A percentile compares a stretch with the other conserved stretches of the same genome.
phyloP scores from a whole-genome alignment of 176 grass and related monocot genomes.

The Triticum turgidum region DNA sequence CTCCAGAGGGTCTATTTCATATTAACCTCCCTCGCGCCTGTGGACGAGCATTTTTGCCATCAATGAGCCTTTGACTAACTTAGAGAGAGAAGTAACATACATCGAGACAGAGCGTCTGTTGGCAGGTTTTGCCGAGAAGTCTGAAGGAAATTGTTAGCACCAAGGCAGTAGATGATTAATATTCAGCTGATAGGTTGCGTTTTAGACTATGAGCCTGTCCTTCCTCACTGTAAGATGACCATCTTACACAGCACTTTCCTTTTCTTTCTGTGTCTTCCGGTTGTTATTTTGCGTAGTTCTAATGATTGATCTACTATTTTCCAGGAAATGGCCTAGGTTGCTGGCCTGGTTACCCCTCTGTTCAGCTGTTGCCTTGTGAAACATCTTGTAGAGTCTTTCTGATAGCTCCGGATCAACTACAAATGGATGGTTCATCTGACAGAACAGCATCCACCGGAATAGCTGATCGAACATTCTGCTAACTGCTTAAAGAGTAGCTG shows the following conservation, averaged over 20 bases:
- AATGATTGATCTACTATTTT: slow-evolving; percentile 36
- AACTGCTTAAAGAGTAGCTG: slow-evolving; percentile 12
- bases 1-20: slow-evolving; percentile 82
- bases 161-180: slow-evolving; percentile 21
- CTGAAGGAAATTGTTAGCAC: slow-evolving; percentile 50
- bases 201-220: background rate
- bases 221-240: slow-evolving; percentile 33
- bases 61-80: slow-evolving; percentile 76
- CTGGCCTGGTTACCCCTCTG: slow-evolving; percentile 13
- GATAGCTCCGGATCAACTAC: background rate
- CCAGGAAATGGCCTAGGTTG: slow-evolving; percentile 34
- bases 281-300: background rate
- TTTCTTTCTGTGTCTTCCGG: background rate
- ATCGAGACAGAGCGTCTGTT: slow-evolving; percentile 66
- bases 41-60: slow-evolving; percentile 81
- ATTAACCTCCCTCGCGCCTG: slow-evolving; percentile 72
- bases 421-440: slow-evolving; percentile 8
- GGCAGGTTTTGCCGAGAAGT: slow-evolving; percentile 52
- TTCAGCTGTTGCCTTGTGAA: background rate
- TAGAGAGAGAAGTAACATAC: slow-evolving; percentile 85
- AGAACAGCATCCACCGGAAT: slow-evolving; percentile 10
- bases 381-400: slow-evolving; percentile 7
- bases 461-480: background rate
- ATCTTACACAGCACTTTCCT: background rate
- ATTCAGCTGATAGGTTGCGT: background rate